Evolutionary conservation across 2,329 filamentous ascomycete species (phyloP), one percentile per base, ranked within the genome.

Genomic region (Gremmenia infestans): DNA sequence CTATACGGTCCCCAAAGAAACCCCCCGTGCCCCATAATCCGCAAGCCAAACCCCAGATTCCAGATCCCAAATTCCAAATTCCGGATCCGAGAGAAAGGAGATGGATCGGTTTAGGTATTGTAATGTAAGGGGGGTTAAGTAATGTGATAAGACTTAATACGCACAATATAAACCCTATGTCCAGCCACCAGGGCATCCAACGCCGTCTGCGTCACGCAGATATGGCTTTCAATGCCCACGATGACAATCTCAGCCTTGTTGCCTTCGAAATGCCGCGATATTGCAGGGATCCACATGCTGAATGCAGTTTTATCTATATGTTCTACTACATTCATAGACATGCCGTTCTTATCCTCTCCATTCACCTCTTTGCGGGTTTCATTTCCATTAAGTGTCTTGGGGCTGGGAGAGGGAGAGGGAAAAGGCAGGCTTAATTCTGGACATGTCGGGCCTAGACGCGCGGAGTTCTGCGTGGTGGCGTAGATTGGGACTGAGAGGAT

Each of bases 171-270:
- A 6, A 97, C 93, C 52, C 78, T 77, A 72, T 96, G 89, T 0
- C 91, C 91, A 1, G 80, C 79, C 22, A 78, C 76, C 45, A 94
- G 75, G 49, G 96, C 75, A 74, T 97, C 93, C 43, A 97, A 78
- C 15, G 89, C 84, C 43, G 93, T 97, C 78, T 97, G 93, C 58
- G 90, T 92, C 32, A 97, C 85, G 77, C 93, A 97, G 70, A 97
- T 94, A 74, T 97, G 93, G 42, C 84, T 83, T 74, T 97, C 93
- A 69, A 97, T 96, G 39, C 93, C 93, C 15, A 96, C 87, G 60
- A 97, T 83, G 54, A 89, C 87, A 52, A 91, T 81, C 65, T 86
- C 81, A 22, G 81, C 74, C 0, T 68, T 69, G 0, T 72, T 65
- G 1, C 67, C 59, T 19, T 65, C 36, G 60, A 73, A 69, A 59